Conservation (phyloP, 2,329 filamentous ascomycete species). For the Aspergillus viridinutans region DNA sequence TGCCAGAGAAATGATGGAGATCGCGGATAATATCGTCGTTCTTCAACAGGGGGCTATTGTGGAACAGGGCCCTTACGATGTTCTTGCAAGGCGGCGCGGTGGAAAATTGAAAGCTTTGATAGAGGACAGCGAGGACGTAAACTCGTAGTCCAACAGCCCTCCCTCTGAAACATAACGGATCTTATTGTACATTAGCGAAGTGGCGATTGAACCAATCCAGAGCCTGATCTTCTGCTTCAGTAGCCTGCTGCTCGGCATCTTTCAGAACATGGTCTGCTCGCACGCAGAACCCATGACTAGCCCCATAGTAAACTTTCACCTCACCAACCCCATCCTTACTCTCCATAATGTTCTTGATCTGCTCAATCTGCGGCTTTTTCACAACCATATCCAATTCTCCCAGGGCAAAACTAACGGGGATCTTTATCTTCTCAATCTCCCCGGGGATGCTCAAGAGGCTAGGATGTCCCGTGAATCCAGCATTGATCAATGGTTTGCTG, state of each 20-base stretch:
- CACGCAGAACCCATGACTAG: conserved; percentile 27
- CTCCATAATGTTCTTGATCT: conserved; percentile 20
- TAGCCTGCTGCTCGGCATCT: conserved; percentile 19
- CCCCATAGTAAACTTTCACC: conserved; percentile 22
- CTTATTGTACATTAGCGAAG: conserved; percentile 8
- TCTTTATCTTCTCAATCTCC: conserved; percentile 39
- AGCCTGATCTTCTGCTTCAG: conserved; percentile 25
- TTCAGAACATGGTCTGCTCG: conserved; percentile 20
- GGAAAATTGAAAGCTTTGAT: conserved; percentile 45
- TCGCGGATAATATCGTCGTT: conserved; percentile 69
- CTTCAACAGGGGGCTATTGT: conserved; percentile 63
- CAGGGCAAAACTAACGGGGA: conserved; percentile 21
- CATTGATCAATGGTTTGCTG: conserved; percentile 44
- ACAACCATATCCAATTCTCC: conserved; percentile 19
- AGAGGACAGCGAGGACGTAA: conserved; percentile 6
- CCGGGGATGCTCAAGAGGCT: conserved; percentile 45
- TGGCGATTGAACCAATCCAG: conserved; percentile 16
- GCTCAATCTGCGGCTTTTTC: conserved; percentile 13
- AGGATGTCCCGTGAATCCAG: conserved; percentile 52
- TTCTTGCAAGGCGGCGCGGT: conserved; percentile 47
- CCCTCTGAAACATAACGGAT: not conserved
- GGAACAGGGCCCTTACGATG: conserved; percentile 65
- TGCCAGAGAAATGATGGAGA: conserved; percentile 77
- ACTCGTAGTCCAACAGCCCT: not conserved
- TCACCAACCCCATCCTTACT: conserved; percentile 14